Evolutionary conservation across 176 grass and related monocot species (phyloP), one percentile per base, ranked within the genome.

Genomic region (Carex littledalei): DNA sequence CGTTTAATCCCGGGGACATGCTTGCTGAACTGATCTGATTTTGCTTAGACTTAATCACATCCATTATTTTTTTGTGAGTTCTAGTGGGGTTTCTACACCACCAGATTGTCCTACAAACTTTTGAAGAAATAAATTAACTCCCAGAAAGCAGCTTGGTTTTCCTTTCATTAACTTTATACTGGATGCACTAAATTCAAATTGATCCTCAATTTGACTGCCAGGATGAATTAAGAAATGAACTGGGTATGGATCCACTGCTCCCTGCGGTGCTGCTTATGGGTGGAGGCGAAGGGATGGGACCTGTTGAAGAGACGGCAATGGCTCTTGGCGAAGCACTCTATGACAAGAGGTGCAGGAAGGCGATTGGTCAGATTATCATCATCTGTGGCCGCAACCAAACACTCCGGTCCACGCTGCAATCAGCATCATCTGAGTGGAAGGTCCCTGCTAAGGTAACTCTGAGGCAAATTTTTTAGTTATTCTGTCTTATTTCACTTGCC

Each of bases 231-330:
- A 91, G 92, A 84, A 76, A 84, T 57, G 92, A 94, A 80, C 85
- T 97, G 15, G 90, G 53, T 6, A 62, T 97, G 86, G 87, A 92
- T n/a, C 85, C 89, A 17, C 31, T 86, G 9, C 86, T 97, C 1
- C 94, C 92, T 0, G 92, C 94, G 0, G 94, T 97, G 66, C 87
- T 97, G 1, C 76, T 97, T 13, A 97, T 94, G 90, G 94, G 94
- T 20, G 94, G 90, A 6, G 94, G 94, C 5, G 94, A 97, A 22
- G 94, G 92, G 74, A 92, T 97, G 87, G 94, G 94, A 22, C 94
- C 92, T 2, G 92, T 97, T 75, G 80, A 92, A 75, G 85, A 91
- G 29, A 97, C 92, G 0, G 94, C 94, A 15, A 69, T 65, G 63
- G 94, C 88, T 3, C 92, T 97, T 32, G 90, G 81, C 4, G 70